Evolutionary conservation across 2,329 filamentous ascomycete species (phyloP), one percentile per base, ranked within the genome.

Genomic region (Alternaria ventricosa): DNA sequence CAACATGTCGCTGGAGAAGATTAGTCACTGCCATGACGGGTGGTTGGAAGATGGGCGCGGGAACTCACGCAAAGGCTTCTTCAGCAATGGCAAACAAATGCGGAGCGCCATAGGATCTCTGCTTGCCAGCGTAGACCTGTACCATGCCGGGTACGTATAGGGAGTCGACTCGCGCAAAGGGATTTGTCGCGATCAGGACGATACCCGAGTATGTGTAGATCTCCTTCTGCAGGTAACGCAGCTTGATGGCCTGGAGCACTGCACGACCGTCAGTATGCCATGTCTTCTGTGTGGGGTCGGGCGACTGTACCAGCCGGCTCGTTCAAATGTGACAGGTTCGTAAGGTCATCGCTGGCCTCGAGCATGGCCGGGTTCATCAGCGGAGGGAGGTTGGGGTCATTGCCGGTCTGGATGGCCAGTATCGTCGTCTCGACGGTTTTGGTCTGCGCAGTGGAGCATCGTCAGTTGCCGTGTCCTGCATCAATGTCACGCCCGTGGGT

Each of bases 131-230:
- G 83, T 99, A 99, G 43, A 98, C 94, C 81, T 99, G 96, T n/a
- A 99, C 94, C 95, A 99, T 99, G 70, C 96, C 96, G 18, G 95
- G 94, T 11, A 99, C 96, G 82, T 99, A 99, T 77, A 99, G 89
- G 45, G 96, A 99, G 81, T 99, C 96, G 71, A 99, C 94, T 70
- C 96, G 89, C 57, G 96, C 96, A 77, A 99, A 99, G 22, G 96
- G 96, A 83, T 99, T 99, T 68, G 96, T 97, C 67, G 96, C 96
- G 84, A 99, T 99, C 73, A 99, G 87, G 70, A 99, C 96, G 78
- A 99, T 98, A 79, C 96, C 96, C 80, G 93, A 97, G 85, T 99
- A 99, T 77, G 96, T 99, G 86, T 99, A 99, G 76, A 99, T 99
- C 82, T 99, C 96, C 83, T 98, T 98, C 82, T 99, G 96, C 68